Evolutionary conservation across 768 basidiomycete genomes (phyloP).

Genomic region (Tricholoma saponaceum): DNA sequence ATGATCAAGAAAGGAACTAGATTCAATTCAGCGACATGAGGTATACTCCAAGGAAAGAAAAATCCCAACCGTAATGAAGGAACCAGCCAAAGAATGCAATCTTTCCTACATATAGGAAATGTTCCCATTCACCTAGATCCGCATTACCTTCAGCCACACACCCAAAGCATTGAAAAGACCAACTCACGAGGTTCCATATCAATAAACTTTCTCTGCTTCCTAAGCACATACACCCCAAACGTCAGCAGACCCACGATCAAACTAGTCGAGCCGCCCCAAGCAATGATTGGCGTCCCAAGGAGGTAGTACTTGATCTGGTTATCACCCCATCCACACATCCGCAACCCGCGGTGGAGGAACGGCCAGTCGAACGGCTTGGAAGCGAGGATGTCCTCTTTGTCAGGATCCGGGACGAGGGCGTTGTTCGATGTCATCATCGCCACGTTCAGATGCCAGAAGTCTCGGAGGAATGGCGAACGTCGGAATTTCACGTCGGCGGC

Average conservation of each 20-base stretch:
- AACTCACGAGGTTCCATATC: conserved; percentile 86
- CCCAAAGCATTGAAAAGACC: not conserved
- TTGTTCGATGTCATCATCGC: conserved; percentile 99
- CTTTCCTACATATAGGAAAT: conserved; percentile 90
- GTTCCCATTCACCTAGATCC: conserved; percentile 88
- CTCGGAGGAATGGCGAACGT: conserved; percentile 87
- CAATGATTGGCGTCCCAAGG: conserved; percentile 86
- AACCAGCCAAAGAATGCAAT: conserved; percentile 90
- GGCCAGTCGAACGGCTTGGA: conserved; percentile 95
- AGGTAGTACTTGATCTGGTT: conserved; percentile 88
- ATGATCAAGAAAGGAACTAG: conserved; percentile 95
- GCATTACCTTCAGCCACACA: not conserved
- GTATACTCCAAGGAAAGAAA: not conserved
- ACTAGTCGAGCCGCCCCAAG: conserved; percentile 79
- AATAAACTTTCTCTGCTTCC: conserved; percentile 82
- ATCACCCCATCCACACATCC: conserved; percentile 98
- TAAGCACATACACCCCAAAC: conserved; percentile 67
- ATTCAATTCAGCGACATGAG: not conserved
- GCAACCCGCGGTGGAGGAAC: conserved; percentile 78
- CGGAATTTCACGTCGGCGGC: conserved; percentile 80
- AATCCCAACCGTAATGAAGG: conserved; percentile 76
- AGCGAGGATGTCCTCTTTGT: conserved; percentile 97
- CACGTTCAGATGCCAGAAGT: conserved; percentile 99
- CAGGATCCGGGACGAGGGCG: conserved; percentile 93
- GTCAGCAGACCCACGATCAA: conserved; percentile 50